These are phyloP conservation scores for Pluteus cervinus DNA, from an alignment of 768 basidiomycete genomes.

Conservation along the genomic window DNA sequence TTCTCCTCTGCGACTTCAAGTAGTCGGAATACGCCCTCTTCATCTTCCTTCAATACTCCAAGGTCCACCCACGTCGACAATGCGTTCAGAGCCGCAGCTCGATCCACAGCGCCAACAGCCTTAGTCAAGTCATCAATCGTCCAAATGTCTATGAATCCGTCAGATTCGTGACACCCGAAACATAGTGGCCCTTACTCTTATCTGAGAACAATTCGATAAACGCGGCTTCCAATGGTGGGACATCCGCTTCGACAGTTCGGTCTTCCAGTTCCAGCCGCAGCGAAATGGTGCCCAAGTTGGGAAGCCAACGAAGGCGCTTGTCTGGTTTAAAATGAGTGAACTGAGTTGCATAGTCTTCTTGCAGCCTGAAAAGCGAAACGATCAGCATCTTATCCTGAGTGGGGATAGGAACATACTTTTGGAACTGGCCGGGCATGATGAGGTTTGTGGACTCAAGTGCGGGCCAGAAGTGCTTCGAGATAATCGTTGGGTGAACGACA, in stretches of 20 bases:
- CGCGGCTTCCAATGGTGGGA: constrained; percentile 85
- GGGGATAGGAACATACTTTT: constrained; percentile 43
- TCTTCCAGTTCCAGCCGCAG: constrained; percentile 82
- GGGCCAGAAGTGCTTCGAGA: constrained; percentile 96
- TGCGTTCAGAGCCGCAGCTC: constrained; percentile 62
- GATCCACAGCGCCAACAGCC: constrained; percentile 60
- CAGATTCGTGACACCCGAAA: not conserved
- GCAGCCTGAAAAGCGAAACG: constrained; percentile 40
- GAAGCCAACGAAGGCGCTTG: constrained; percentile 85
- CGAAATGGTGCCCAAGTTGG: constrained; percentile 80
- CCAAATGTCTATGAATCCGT: constrained; percentile 56
- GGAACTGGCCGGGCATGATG: constrained; percentile 81
- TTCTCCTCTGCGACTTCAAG: constrained; percentile 56
- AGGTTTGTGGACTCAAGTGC: constrained; percentile 67
- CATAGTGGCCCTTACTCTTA: constrained; percentile 36
- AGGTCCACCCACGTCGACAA: constrained; percentile 79
- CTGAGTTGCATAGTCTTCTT: constrained; percentile 69
- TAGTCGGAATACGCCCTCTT: constrained; percentile 52
- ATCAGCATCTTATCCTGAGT: not conserved
- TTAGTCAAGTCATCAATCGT: constrained; percentile 59
- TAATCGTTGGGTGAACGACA: constrained; percentile 80
- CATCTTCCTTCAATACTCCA: constrained; percentile 71
- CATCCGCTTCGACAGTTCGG: constrained; percentile 66
- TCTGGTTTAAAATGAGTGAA: constrained; percentile 88
- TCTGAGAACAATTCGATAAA: constrained; percentile 82